Evolutionary conservation across 139 green algal species (phyloP).

Genomic region (Chlamydomonas incerta): DNA sequence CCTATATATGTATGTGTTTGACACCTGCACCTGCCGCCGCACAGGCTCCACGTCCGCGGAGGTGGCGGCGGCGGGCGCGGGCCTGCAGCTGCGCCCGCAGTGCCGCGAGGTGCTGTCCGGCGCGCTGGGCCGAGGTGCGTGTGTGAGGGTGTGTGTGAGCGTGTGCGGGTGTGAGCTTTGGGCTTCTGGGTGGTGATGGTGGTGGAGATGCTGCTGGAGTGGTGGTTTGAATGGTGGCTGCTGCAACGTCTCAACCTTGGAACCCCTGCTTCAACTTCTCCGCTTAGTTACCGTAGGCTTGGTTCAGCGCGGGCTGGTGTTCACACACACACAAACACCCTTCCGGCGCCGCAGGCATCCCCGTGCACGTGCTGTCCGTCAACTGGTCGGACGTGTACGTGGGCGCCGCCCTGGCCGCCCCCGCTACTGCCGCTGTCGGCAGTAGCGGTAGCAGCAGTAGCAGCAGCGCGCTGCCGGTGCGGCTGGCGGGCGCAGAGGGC

Average conservation of each 20-base stretch:
- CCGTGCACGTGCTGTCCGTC: slow-evolving; percentile 77
- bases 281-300: no score
- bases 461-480: slow-evolving; percentile 24
- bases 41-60: slow-evolving; percentile 42
- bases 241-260: no score
- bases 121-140: slow-evolving; percentile 42
- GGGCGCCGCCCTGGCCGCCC: slow-evolving; percentile 58
- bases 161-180: not conserved
- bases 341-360: slow-evolving; percentile 32
- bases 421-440: not conserved
- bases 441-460: no score
- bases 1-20: no score
- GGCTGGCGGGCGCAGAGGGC: not conserved
- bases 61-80: slow-evolving; percentile 41
- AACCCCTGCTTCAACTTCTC: no score
- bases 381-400: slow-evolving; percentile 82
- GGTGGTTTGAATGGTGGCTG: no score
- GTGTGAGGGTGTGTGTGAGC: not conserved
- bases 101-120: slow-evolving; percentile 56
- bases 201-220: no score
- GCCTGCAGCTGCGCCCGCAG: slow-evolving; percentile 61
- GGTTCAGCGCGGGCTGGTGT: no score
- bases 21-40: no score
- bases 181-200: no score
- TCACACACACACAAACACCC: not conserved